These are phyloP conservation scores for Saccharum officinarum DNA, from an alignment of 176 grass and related monocot genomes.

Conservation along the genomic window DNA sequence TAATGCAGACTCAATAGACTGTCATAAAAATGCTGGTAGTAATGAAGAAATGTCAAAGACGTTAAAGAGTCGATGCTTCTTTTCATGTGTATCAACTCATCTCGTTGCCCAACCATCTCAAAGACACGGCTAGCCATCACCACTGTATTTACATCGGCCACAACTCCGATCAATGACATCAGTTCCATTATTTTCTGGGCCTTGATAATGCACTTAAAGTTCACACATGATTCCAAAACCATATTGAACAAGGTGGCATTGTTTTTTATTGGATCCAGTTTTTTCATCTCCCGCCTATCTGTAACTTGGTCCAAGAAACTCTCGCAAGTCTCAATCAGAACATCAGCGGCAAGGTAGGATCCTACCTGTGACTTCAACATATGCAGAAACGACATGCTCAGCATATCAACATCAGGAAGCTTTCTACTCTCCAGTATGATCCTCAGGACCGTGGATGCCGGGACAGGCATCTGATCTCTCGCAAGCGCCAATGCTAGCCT, in stretches of 20 bases:
- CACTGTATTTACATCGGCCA: conserved; percentile 67
- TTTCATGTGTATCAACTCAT: conserved; percentile 70
- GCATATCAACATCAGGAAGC: conserved; percentile 67
- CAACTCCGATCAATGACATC: conserved; percentile 58
- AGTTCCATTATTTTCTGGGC: conserved; percentile 70
- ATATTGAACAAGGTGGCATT: conserved; percentile 73
- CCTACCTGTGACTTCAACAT: conserved; percentile 75
- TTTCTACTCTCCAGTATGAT: conserved; percentile 57
- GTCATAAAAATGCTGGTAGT: conserved; percentile 73
- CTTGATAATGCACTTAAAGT: conserved; percentile 70
- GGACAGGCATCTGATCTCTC: conserved; percentile 65
- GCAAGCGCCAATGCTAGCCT: conserved; percentile 58
- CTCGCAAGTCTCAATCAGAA: conserved; percentile 67
- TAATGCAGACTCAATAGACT: conserved; percentile 75
- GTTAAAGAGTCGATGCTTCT: conserved; percentile 51
- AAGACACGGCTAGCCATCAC: conserved; percentile 47
- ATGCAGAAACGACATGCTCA: conserved; percentile 68
- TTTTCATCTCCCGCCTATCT: conserved; percentile 49
- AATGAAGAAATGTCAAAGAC: conserved; percentile 39
- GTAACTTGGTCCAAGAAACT: conserved; percentile 46
- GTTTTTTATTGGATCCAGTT: conserved; percentile 53
- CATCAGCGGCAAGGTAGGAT: conserved; percentile 60
- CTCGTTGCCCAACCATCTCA: conserved; percentile 72
- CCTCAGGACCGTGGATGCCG: conserved; percentile 56
- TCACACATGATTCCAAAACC: conserved; percentile 75